Conservation (phyloP, 441 rosid genomes). For the Arabidopsis hybrid region DNA sequence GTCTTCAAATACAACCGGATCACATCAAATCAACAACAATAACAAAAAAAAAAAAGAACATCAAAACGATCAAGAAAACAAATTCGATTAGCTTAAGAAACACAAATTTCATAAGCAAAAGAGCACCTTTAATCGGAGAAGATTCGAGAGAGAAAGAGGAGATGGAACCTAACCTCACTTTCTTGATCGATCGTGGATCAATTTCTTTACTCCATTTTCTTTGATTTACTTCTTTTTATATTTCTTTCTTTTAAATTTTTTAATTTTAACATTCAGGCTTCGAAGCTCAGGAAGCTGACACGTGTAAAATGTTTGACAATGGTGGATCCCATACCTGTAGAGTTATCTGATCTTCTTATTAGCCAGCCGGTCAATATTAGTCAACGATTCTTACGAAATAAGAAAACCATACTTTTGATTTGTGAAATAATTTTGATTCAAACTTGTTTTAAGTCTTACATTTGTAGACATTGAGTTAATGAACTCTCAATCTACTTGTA, state of each 20-base stretch:
- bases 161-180: conserved; percentile 39
- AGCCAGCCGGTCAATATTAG: not conserved
- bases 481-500: too few species aligned
- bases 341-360: conserved; percentile 39
- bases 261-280: conserved; percentile 18
- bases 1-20: conserved; percentile 33
- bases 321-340: conserved; percentile 29
- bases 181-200: conserved; percentile 40
- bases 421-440: too few species aligned
- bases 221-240: conserved; percentile 5
- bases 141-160: conserved; percentile 25
- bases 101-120: not conserved
- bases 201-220: conserved; percentile 36
- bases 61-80: conserved; percentile 1
- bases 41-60: not conserved
- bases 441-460: not conserved
- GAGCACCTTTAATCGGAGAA: conserved; percentile 19
- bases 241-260: not conserved
- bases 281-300: conserved; percentile 32
- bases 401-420: not conserved
- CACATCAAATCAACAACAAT: conserved; percentile 27
- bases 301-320: conserved; percentile 21
- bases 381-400: conserved; percentile 1
- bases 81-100: not conserved
- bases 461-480: not conserved